These are phyloP conservation scores for Royoungia palumana DNA, from an alignment of 768 basidiomycete genomes.

Conservation along the genomic window DNA sequence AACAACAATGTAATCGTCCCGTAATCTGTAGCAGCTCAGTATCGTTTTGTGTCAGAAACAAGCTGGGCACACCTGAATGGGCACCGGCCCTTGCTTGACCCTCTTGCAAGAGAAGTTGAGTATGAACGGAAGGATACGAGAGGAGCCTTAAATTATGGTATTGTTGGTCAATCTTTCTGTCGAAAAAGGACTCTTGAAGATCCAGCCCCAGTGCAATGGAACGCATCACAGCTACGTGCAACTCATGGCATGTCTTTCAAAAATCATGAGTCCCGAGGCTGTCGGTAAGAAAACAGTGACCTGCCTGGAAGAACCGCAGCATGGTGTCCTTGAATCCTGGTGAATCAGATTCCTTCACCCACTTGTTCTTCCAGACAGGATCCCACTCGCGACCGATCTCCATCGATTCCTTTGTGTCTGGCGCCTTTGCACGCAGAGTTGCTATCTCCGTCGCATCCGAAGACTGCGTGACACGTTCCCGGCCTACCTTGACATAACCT, in stretches of 20 bases:
- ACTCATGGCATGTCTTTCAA: constrained; percentile 64
- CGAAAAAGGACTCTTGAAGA: constrained; percentile 72
- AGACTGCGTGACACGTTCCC: constrained; percentile 79
- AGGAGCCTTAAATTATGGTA: constrained; percentile 79
- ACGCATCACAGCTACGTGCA: constrained; percentile 78
- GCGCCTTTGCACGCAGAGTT: constrained; percentile 65
- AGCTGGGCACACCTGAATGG: constrained; percentile 55
- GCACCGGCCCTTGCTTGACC: constrained; percentile 81
- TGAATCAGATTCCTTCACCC: constrained; percentile 63
- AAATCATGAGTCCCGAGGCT: constrained; percentile 3
- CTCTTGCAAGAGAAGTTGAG: constrained; percentile 50
- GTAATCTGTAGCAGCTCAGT: constrained; percentile 49
- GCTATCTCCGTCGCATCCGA: constrained; percentile 71
- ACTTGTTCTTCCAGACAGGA: constrained; percentile 70
- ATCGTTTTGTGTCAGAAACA: not conserved
- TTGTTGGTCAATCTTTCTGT: constrained; percentile 69
- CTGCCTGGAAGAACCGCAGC: constrained; percentile 70
- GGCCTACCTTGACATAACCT: constrained; percentile 77
- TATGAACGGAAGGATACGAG: constrained; percentile 76
- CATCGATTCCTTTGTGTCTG: constrained; percentile 83
- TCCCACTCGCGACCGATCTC: constrained; percentile 89
- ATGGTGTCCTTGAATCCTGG: constrained; percentile 71
- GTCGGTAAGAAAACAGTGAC: constrained; percentile 9
- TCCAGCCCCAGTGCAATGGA: constrained; percentile 79
- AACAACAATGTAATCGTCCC: constrained; percentile 81